phyloP scores from a whole-genome alignment of 1,139 yeast species.

The Protomyces arabidopsidicola region DNA sequence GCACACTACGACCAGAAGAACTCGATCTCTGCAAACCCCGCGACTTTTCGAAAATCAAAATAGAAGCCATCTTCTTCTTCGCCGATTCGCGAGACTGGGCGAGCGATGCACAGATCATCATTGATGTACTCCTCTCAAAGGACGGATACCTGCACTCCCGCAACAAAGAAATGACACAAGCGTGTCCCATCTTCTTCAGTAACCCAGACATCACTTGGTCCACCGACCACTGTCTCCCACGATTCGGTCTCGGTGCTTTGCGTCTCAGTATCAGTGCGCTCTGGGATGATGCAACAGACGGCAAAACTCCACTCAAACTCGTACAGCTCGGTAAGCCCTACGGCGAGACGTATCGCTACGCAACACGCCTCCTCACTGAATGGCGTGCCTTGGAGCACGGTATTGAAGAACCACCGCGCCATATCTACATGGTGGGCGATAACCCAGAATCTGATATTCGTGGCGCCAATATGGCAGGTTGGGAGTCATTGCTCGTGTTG shows the following conservation, averaged over 20 bases:
- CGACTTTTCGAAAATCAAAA: slow-evolving; percentile 68
- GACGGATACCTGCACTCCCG: slow-evolving; percentile 79
- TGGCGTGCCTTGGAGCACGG: slow-evolving; percentile 79
- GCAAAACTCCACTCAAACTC: slow-evolving; percentile 58
- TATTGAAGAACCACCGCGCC: slow-evolving; percentile 63
- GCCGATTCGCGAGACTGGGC: slow-evolving; percentile 92
- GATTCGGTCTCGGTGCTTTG: slow-evolving; percentile 72
- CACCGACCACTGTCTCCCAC: slow-evolving; percentile 68
- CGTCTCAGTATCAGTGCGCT: slow-evolving; percentile 39
- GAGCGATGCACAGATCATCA: slow-evolving; percentile 77
- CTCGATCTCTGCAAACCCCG: slow-evolving; percentile 49
- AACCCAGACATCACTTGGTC: slow-evolving; percentile 90
- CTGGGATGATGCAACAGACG: slow-evolving; percentile 56
- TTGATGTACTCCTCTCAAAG: slow-evolving; percentile 67
- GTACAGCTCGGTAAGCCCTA: slow-evolving; percentile 74
- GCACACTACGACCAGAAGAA: slow-evolving; percentile 51
- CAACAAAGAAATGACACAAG: slow-evolving; percentile 63
- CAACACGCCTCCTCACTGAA: slow-evolving; percentile 63
- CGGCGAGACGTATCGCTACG: slow-evolving; percentile 59
- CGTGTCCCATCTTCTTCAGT: slow-evolving; percentile 77
- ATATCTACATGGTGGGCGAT: slow-evolving; percentile 84
- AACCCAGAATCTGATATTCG: slow-evolving; percentile 89
- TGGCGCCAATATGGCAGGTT: slow-evolving; percentile 82
- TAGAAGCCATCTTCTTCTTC: slow-evolving; percentile 80
- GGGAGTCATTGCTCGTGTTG: slow-evolving; percentile 79